Conservation (phyloP, 169 alveolate species). For the Cryptosporidium bovis region DNA sequence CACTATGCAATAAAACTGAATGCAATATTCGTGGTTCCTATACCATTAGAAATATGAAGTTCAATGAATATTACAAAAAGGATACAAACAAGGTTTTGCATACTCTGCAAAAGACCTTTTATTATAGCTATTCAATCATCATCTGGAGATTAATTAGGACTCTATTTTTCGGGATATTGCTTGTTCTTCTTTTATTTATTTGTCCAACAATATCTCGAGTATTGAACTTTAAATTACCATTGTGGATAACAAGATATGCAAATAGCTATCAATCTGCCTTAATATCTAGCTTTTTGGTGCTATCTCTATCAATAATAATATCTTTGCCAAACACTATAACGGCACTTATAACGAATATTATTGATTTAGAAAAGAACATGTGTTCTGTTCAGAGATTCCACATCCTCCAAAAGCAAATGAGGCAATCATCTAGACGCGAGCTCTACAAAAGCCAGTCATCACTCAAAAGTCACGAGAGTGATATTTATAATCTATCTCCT, state of each 20-base stretch:
- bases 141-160: slow-evolving; percentile 65
- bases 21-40: slow-evolving; percentile 57
- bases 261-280: slow-evolving; percentile 30
- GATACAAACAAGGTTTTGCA: slow-evolving; percentile 20
- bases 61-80: slow-evolving; percentile 27
- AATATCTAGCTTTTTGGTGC: slow-evolving; percentile 45
- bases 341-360: slow-evolving; percentile 19
- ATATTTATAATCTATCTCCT: background rate
- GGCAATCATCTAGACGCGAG: slow-evolving; percentile 1
- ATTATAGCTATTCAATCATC: slow-evolving; percentile 45
- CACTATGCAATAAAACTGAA: slow-evolving; percentile 61
- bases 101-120: slow-evolving; percentile 34
- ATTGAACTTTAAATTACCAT: slow-evolving; percentile 32
- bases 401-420: slow-evolving; percentile 49
- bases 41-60: slow-evolving; percentile 65
- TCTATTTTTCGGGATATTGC: slow-evolving; percentile 42
- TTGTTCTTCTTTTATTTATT: slow-evolving; percentile 21
- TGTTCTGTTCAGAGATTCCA: slow-evolving; percentile 74
- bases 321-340: slow-evolving; percentile 52
- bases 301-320: slow-evolving; percentile 33
- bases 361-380: slow-evolving; percentile 68
- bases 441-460: background rate
- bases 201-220: slow-evolving; percentile 63
- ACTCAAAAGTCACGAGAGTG: background rate
- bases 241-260: slow-evolving; percentile 53